These are phyloP conservation scores for Pisolithus tinctorius DNA, from an alignment of 768 basidiomycete species.

Conservation along the genomic window DNA sequence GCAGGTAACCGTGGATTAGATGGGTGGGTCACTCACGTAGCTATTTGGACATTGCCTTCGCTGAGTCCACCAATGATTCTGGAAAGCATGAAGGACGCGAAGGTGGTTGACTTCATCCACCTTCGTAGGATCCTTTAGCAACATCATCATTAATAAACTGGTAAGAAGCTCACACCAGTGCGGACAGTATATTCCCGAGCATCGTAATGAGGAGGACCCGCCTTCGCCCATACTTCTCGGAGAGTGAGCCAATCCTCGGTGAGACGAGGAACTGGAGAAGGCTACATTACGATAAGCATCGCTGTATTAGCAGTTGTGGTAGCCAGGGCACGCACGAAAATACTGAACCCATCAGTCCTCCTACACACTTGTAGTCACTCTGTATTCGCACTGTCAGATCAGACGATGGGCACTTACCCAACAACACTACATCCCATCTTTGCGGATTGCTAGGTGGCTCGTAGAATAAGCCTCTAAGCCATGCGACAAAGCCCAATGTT, in stretches of 20 bases:
- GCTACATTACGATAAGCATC: conserved; percentile 35
- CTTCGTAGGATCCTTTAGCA: conserved; percentile 30
- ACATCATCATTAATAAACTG: conserved; percentile 1
- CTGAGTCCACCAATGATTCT: conserved; percentile 88
- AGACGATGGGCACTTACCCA: conserved; percentile 47
- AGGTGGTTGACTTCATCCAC: conserved; percentile 87
- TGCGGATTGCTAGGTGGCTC: conserved; percentile 53
- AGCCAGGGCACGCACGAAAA: conserved; percentile 62
- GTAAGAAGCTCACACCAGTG: conserved; percentile 54
- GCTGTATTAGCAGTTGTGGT: conserved; percentile 26
- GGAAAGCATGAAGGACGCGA: conserved; percentile 84
- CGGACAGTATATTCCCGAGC: conserved; percentile 92
- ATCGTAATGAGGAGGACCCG: conserved; percentile 78
- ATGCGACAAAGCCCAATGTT: conserved; percentile 62
- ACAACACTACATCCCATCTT: conserved; percentile 89
- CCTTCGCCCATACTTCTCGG: conserved; percentile 88
- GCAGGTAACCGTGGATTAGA: background rate
- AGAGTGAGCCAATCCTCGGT: conserved; percentile 74
- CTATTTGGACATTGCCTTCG: conserved; percentile 96
- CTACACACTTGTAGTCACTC: conserved; percentile 26
- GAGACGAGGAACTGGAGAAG: conserved; percentile 81
- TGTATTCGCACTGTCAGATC: background rate
- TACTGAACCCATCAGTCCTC: conserved; percentile 87
- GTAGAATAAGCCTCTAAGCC: conserved; percentile 60
- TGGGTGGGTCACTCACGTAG: conserved; percentile 57